Evolutionary conservation across 441 rosid species (phyloP).

Genomic region (Aleurites moluccanus): DNA sequence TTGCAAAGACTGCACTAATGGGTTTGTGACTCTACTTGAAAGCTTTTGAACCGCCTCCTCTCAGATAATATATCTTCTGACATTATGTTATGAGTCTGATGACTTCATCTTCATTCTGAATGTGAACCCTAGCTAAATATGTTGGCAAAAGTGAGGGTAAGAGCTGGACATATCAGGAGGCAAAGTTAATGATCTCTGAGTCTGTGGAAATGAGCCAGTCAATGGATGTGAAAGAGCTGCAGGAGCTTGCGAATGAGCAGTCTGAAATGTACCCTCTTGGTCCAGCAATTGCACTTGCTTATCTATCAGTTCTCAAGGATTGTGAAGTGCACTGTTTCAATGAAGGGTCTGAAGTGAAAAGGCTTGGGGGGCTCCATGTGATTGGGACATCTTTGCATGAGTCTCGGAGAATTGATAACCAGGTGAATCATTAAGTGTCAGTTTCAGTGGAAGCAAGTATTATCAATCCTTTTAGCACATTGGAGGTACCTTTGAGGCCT

Average conservation of each 20-base stretch:
- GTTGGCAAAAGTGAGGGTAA: conserved; percentile 92
- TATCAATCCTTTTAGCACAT: conserved; percentile 7
- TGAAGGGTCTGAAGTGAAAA: conserved; percentile 94
- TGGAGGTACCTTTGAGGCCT: not conserved
- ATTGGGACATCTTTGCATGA: conserved; percentile 96
- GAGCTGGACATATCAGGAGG: conserved; percentile 75
- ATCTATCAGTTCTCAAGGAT: conserved; percentile 81
- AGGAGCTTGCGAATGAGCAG: conserved; percentile 70
- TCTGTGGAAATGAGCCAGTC: conserved; percentile 88
- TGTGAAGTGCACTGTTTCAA: conserved; percentile 82
- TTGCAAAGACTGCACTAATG: conserved; percentile 80
- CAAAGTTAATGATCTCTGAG: conserved; percentile 66
- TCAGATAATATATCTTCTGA: conserved; percentile 9
- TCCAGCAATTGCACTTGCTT: conserved; percentile 81
- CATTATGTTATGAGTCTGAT: not conserved
- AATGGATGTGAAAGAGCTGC: conserved; percentile 54
- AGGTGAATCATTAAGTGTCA: conserved; percentile 45
- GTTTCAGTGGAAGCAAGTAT: not conserved
- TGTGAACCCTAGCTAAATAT: conserved; percentile 68
- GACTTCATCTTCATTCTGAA: conserved; percentile 19
- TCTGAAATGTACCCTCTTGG: conserved; percentile 93
- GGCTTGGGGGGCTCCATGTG: conserved; percentile 97
- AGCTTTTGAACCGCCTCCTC: conserved; percentile 17
- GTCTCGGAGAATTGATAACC: conserved; percentile 97
- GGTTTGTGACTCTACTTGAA: conserved; percentile 50